Evolutionary conservation across 345 rosid species (phyloP).

Genomic region (Gossypium herbaceum): DNA sequence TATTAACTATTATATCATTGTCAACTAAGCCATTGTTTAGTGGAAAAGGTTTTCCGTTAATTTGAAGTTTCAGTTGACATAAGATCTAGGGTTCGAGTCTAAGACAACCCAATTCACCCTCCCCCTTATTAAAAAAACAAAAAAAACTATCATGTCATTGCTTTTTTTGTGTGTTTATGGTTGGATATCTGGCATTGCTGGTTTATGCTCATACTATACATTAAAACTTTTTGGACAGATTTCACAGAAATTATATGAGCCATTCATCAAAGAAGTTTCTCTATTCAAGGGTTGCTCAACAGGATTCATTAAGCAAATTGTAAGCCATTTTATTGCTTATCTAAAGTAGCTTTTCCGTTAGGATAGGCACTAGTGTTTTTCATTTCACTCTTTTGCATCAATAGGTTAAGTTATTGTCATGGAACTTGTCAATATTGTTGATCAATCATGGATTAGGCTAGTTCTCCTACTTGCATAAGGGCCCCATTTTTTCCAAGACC

Average conservation of each 20-base stretch:
- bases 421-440: neutral
- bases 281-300: constrained; percentile 70
- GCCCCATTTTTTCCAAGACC: neutral
- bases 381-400: neutral
- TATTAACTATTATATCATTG: too few relatives aligned
- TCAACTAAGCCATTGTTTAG: too few relatives aligned
- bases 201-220: neutral
- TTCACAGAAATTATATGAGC: constrained; percentile 68
- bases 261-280: constrained; percentile 54
- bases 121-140: too few relatives aligned
- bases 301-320: constrained; percentile 78
- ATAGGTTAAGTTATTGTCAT: neutral
- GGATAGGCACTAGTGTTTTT: neutral
- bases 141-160: neutral
- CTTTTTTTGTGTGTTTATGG: neutral
- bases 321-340: constrained; percentile 33
- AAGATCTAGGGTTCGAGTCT: too few relatives aligned
- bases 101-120: too few relatives aligned
- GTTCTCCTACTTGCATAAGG: neutral
- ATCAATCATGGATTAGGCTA: constrained; percentile 1
- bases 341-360: neutral
- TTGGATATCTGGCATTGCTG: neutral
- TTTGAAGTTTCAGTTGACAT: too few relatives aligned
- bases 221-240: constrained; percentile 39
- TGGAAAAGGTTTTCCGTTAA: too few relatives aligned